phyloP scores from a whole-genome alignment of 306 rosid genomes.

The Rosa multiflora region DNA sequence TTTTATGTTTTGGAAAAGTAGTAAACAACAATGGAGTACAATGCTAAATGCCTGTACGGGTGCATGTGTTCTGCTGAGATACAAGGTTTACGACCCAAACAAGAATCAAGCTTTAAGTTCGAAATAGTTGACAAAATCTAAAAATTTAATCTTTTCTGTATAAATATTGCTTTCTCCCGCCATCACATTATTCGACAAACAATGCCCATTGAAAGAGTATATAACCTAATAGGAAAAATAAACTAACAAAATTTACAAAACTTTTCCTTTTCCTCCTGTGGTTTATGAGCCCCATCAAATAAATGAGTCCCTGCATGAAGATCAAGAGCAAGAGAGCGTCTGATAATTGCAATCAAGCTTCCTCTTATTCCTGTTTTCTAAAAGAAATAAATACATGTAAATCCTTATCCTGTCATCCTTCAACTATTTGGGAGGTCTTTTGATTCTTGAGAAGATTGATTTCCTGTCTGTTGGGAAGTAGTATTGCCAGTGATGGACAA shows the following conservation, averaged over 20 bases:
- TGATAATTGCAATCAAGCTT: slow-evolving; percentile 28
- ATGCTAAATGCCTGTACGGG: too few species aligned
- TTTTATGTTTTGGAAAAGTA: too few species aligned
- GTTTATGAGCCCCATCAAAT: slow-evolving; percentile 34
- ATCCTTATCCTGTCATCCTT: slow-evolving; percentile 26
- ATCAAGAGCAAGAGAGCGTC: slow-evolving; percentile 18
- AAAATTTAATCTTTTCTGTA: neutral
- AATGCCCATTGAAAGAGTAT: slow-evolving; percentile 44
- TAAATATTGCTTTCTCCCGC: slow-evolving; percentile 16
- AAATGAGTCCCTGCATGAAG: slow-evolving; percentile 17
- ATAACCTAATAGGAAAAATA: slow-evolving; percentile 23
- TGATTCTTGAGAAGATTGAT: slow-evolving; percentile 12
- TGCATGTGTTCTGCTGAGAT: too few species aligned
- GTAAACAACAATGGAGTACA: too few species aligned
- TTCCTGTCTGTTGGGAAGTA: slow-evolving; percentile 23
- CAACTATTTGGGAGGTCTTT: slow-evolving; percentile 24
- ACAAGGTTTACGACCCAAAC: too few species aligned
- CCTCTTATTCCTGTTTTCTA: slow-evolving; percentile 21
- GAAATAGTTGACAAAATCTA: neutral
- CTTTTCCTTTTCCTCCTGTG: slow-evolving; percentile 33
- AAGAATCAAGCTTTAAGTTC: neutral
- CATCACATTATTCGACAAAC: slow-evolving; percentile 35
- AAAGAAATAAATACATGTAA: slow-evolving; percentile 10
- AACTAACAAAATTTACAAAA: slow-evolving; percentile 43
- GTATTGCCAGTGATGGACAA: slow-evolving; percentile 38